These are phyloP conservation scores for Aquanectria penicillioides DNA, from an alignment of 2,329 filamentous ascomycete species.

Conservation along the genomic window DNA sequence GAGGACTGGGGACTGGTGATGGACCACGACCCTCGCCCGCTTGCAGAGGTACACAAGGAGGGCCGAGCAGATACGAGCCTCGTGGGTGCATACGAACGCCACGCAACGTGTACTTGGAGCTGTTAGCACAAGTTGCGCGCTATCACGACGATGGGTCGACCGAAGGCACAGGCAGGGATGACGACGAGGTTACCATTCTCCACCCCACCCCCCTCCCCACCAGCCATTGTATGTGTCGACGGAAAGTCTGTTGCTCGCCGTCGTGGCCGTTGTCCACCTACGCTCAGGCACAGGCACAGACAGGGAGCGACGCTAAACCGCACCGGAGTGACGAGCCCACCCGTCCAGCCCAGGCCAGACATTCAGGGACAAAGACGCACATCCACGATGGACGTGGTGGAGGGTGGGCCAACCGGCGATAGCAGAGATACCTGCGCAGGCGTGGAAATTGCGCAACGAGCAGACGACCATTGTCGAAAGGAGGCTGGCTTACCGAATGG, in stretches of 20 bases:
- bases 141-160: slow-evolving; percentile 32
- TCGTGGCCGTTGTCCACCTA: slow-evolving; percentile 20
- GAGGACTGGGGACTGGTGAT: slow-evolving; percentile 8
- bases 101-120: slow-evolving; percentile 20
- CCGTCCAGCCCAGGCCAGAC: slow-evolving; percentile 15
- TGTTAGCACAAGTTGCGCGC: slow-evolving; percentile 21
- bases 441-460: slow-evolving; percentile 42
- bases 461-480: slow-evolving; percentile 22
- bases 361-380: slow-evolving; percentile 25
- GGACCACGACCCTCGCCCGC: slow-evolving; percentile 21
- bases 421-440: slow-evolving; percentile 16
- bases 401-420: slow-evolving; percentile 11
- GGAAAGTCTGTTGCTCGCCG: slow-evolving; percentile 19
- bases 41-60: slow-evolving; percentile 29
- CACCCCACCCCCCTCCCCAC: slow-evolving; percentile 20
- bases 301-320: not conserved
- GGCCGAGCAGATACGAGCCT: slow-evolving; percentile 23
- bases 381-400: slow-evolving; percentile 21
- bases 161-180: slow-evolving; percentile 24
- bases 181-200: slow-evolving; percentile 18
- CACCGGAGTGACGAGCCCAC: slow-evolving; percentile 1
- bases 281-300: slow-evolving; percentile 9
- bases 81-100: not conserved
- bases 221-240: slow-evolving; percentile 16
- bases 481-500: too few species aligned